A percentile compares a stretch with the other conserved stretches of the same genome.
These are phyloP conservation scores for Candida chilensis DNA, from an alignment of 805 yeast species.

Conservation along the genomic window DNA sequence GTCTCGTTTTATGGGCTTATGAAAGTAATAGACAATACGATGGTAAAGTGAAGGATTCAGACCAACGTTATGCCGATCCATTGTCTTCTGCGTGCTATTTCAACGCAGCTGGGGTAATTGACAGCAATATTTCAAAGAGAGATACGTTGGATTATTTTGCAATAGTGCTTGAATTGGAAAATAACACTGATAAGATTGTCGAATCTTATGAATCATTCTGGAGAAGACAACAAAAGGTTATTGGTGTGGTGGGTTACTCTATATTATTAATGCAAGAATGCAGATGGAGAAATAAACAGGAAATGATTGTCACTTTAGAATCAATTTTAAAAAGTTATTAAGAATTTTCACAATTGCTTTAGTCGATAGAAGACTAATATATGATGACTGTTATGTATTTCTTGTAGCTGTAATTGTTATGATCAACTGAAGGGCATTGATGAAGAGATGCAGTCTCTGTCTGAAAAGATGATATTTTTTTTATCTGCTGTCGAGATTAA, in stretches of 20 bases:
- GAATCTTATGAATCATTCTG: too few species aligned
- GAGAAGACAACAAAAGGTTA: background rate
- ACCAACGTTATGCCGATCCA: background rate
- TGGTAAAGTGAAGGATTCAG: too few species aligned
- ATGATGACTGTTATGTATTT: too few species aligned
- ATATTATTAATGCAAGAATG: background rate
- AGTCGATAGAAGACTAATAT: too few species aligned
- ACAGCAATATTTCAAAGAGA: background rate
- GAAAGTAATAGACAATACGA: background rate
- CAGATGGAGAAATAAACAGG: background rate
- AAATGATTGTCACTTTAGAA: background rate
- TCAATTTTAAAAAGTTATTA: too few species aligned
- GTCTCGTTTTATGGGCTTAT: background rate
- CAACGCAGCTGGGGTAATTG: background rate
- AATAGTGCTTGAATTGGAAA: background rate
- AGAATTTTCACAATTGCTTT: too few species aligned
- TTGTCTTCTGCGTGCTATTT: background rate
- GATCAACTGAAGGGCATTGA: too few species aligned
- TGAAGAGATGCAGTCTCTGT: too few species aligned
- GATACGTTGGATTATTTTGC: background rate
- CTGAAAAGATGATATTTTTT: too few species aligned
- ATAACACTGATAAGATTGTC: background rate
- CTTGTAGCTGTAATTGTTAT: too few species aligned
- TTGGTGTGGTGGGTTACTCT: background rate
- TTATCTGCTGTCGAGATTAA: too few species aligned